A percentile compares a stretch with the other conserved stretches of the same genome.
Evolutionary conservation across 2,329 filamentous ascomycete genomes (phyloP).

Genomic region (Reticulascus tulasneorum): DNA sequence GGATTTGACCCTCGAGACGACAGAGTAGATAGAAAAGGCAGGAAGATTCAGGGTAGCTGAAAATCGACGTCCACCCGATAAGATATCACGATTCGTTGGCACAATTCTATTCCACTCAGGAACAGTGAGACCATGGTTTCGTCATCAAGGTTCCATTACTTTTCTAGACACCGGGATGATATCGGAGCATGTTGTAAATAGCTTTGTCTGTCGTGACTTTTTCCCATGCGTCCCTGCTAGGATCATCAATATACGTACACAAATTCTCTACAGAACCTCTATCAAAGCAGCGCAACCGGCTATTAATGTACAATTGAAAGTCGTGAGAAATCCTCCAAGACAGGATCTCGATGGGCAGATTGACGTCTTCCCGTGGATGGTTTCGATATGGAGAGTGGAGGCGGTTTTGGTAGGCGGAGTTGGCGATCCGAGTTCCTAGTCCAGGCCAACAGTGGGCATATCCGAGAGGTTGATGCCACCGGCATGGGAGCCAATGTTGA

Average conservation of each 20-base stretch:
- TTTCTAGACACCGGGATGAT: neutral
- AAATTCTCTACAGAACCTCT: conserved; percentile 34
- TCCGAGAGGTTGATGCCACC: conserved; percentile 36
- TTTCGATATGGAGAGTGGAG: conserved; percentile 7
- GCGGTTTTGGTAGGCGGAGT: too few relatives aligned
- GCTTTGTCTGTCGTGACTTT: conserved; percentile 4
- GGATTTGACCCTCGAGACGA: conserved; percentile 91
- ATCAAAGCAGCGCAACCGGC: conserved; percentile 31
- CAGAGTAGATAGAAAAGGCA: conserved; percentile 82
- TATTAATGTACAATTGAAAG: conserved; percentile 36
- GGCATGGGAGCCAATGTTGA: conserved; percentile 52
- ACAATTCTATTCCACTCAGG: too few relatives aligned
- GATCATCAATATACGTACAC: conserved; percentile 13
- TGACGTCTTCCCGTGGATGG: neutral
- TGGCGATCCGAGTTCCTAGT: conserved; percentile 33
- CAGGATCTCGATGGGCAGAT: conserved; percentile 8
- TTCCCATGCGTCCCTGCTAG: conserved; percentile 9
- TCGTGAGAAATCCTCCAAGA: conserved; percentile 10
- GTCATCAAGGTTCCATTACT: too few relatives aligned
- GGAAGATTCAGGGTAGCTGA: conserved; percentile 47
- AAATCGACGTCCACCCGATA: too few relatives aligned
- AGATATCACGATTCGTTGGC: too few relatives aligned
- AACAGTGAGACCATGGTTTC: too few relatives aligned
- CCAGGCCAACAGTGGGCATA: conserved; percentile 50
- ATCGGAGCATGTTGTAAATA: neutral